These are phyloP conservation scores for Komagataella phaffii DNA, from an alignment of 805 yeast species.

Conservation along the genomic window DNA sequence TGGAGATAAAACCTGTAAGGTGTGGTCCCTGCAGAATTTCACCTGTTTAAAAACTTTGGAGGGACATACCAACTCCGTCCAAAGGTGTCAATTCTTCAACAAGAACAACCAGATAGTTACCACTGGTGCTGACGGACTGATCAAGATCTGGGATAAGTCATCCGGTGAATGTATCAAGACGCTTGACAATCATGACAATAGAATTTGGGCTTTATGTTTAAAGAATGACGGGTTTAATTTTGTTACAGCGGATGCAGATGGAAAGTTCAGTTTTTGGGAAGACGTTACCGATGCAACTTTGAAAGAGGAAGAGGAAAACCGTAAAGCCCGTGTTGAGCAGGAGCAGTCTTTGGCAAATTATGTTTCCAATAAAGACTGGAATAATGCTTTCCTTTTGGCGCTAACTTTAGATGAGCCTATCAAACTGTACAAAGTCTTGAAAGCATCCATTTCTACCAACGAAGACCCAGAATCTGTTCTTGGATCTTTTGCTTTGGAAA, in stretches of 20 bases:
- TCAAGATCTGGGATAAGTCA: slow-evolving; percentile 77
- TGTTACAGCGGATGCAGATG: slow-evolving; percentile 90
- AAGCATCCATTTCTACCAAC: slow-evolving; percentile 38
- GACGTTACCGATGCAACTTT: slow-evolving; percentile 73
- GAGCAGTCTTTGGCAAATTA: slow-evolving; percentile 79
- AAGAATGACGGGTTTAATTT: slow-evolving; percentile 55
- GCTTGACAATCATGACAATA: slow-evolving; percentile 80
- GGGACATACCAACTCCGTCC: slow-evolving; percentile 89
- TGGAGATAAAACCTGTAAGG: slow-evolving; percentile 82
- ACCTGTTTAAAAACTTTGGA: slow-evolving; percentile 74
- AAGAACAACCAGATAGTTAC: slow-evolving; percentile 55
- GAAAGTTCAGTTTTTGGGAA: slow-evolving; percentile 77
- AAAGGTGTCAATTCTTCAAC: slow-evolving; percentile 61
- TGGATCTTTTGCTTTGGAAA: slow-evolving; percentile 50
- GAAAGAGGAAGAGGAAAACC: slow-evolving; percentile 37
- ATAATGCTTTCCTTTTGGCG: slow-evolving; percentile 77
- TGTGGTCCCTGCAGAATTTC: slow-evolving; percentile 78
- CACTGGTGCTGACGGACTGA: slow-evolving; percentile 89
- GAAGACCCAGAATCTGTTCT: slow-evolving; percentile 34
- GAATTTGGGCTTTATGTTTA: slow-evolving; percentile 82
- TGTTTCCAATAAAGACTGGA: slow-evolving; percentile 67
- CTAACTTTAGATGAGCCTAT: slow-evolving; percentile 82
- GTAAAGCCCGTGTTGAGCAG: slow-evolving; percentile 56
- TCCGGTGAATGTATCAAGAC: slow-evolving; percentile 74
- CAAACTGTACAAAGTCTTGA: slow-evolving; percentile 69